phyloP scores from a whole-genome alignment of 495 filamentous ascomycete genomes.

The Cetradonia linearis region DNA sequence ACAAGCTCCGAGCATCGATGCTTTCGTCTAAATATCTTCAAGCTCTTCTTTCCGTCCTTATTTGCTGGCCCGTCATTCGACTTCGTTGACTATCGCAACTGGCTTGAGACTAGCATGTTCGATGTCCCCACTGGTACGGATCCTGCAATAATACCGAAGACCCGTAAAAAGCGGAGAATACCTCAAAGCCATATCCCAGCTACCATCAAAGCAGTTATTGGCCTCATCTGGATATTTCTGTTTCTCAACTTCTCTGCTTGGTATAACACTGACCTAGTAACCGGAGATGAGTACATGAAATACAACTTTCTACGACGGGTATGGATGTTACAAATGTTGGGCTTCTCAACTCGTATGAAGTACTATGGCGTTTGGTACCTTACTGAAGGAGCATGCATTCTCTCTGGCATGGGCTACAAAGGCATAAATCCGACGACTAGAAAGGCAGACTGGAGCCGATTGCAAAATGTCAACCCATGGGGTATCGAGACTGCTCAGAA shows the following conservation, averaged over 20 bases:
- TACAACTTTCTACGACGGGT: slow-evolving; percentile 62
- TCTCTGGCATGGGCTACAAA: slow-evolving; percentile 89
- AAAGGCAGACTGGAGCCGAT: slow-evolving; percentile 76
- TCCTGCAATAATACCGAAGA: slow-evolving; percentile 68
- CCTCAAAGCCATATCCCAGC: slow-evolving; percentile 85
- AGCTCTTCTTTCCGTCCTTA: slow-evolving; percentile 83
- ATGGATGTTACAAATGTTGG: slow-evolving; percentile 70
- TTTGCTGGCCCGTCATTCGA: slow-evolving; percentile 87
- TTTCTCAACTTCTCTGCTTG: slow-evolving; percentile 65
- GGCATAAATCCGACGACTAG: slow-evolving; percentile 76
- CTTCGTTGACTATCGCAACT: slow-evolving; percentile 80
- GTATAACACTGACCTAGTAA: slow-evolving; percentile 52
- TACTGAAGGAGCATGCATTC: slow-evolving; percentile 89
- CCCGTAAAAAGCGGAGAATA: slow-evolving; percentile 87
- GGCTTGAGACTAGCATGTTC: slow-evolving; percentile 93
- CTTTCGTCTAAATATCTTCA: slow-evolving; percentile 3
- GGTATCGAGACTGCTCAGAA: slow-evolving; percentile 84
- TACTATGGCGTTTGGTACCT: slow-evolving; percentile 95
- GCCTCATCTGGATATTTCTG: slow-evolving; percentile 65
- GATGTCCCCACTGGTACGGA: slow-evolving; percentile 70
- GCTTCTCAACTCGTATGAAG: slow-evolving; percentile 69
- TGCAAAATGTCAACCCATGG: slow-evolving; percentile 78
- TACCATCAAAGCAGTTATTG: slow-evolving; percentile 58
- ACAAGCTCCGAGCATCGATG: not conserved
- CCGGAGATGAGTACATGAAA: slow-evolving; percentile 50